A percentile compares a stretch with the other conserved stretches of the same genome.
Conservation (phyloP, 1,284 basidiomycete species). For the Amylostereum areolatum region DNA sequence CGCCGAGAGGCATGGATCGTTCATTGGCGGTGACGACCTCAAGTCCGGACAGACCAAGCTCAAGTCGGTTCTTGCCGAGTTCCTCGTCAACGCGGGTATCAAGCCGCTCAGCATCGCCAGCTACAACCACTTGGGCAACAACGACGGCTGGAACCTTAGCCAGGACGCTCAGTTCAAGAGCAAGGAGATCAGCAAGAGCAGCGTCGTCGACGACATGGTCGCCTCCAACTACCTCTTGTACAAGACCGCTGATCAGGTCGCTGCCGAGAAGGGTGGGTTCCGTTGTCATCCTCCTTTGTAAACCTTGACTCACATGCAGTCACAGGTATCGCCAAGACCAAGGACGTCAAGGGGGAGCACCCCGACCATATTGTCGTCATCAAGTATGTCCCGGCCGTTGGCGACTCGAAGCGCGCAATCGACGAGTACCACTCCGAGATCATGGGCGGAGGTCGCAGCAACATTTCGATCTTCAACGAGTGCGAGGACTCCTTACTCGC, state of each 20-base stretch:
- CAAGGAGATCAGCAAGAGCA: slow-evolving; percentile 97
- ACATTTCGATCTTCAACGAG: slow-evolving; percentile 93
- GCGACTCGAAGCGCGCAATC: slow-evolving; percentile 96
- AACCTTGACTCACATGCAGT: neutral
- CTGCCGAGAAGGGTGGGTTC: slow-evolving; percentile 17
- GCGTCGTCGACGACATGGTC: slow-evolving; percentile 98
- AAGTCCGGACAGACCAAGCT: slow-evolving; percentile 95
- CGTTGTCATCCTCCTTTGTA: neutral
- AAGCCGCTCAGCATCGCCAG: slow-evolving; percentile 95
- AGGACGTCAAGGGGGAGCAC: slow-evolving; percentile 81
- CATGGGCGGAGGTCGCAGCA: slow-evolving; percentile 76
- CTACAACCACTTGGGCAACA: slow-evolving; percentile 99
- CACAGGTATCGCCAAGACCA: slow-evolving; percentile 45
- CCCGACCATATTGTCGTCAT: slow-evolving; percentile 97
- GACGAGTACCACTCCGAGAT: slow-evolving; percentile 99
- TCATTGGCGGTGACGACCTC: slow-evolving; percentile 98
- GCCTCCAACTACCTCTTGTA: slow-evolving; percentile 86
- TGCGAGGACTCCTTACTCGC: slow-evolving; percentile 98
- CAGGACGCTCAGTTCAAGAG: slow-evolving; percentile 94
- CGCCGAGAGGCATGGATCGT: slow-evolving; percentile 84
- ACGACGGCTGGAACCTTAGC: slow-evolving; percentile 91
- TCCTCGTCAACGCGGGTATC: slow-evolving; percentile 98
- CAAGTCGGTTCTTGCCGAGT: slow-evolving; percentile 95
- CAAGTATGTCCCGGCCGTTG: slow-evolving; percentile 91
- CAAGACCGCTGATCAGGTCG: slow-evolving; percentile 63